phyloP scores from a whole-genome alignment of 176 grass and related monocot species.

The Bonia amplexicaulis region DNA sequence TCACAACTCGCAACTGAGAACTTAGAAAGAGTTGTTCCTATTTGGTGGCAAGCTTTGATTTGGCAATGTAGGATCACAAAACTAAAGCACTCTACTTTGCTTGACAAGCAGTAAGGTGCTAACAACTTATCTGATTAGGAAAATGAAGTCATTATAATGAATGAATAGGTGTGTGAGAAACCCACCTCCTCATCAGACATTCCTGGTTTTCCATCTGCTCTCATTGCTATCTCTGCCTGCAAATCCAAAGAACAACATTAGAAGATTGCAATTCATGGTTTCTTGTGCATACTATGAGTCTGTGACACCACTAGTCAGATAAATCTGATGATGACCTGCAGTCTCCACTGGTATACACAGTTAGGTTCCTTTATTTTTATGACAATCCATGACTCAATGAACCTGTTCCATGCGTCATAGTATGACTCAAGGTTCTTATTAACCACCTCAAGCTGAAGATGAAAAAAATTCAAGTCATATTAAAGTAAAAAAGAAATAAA shows the following conservation, averaged over 20 bases:
- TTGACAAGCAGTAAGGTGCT: not conserved
- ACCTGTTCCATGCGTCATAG: conserved; percentile 92
- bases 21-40: conserved; percentile 10
- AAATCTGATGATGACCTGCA: conserved; percentile 57
- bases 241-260: conserved; percentile 35
- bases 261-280: conserved; percentile 7
- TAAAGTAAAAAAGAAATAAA: conserved; percentile 14
- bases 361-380: conserved; percentile 94
- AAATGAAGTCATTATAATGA: not conserved
- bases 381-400: conserved; percentile 90
- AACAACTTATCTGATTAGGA: not conserved
- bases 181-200: conserved; percentile 91
- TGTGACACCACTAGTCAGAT: not conserved
- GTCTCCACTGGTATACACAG: conserved; percentile 86
- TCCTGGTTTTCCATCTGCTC: conserved; percentile 87
- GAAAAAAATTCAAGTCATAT: conserved; percentile 9
- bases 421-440: conserved; percentile 89
- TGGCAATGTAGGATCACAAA: not conserved
- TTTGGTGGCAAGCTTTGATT: not conserved
- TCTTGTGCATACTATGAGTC: not conserved
- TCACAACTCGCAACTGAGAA: not conserved
- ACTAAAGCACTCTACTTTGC: conserved; percentile 4
- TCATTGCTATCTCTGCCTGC: conserved; percentile 95
- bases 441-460: conserved; percentile 77
- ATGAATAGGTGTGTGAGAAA: conserved; percentile 2